phyloP scores from a whole-genome alignment of 2,329 filamentous ascomycete species.

The Pyricularia grisea region DNA sequence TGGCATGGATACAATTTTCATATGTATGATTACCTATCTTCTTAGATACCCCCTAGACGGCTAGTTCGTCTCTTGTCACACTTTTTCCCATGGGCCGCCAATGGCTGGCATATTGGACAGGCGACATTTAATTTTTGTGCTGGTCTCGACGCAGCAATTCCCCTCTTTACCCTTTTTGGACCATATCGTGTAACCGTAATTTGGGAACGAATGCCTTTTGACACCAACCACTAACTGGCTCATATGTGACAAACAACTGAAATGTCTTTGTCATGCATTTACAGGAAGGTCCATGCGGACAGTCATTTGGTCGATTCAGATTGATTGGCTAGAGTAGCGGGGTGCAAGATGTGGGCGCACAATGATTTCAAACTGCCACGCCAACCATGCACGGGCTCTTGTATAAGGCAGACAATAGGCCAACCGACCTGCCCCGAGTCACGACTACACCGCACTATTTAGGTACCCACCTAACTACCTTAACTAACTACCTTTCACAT shows the following conservation, averaged over 20 bases:
- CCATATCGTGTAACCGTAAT: not conserved
- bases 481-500: no score
- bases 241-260: not conserved
- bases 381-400: not conserved
- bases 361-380: not conserved
- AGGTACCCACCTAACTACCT: not conserved
- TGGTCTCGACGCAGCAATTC: not conserved
- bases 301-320: not conserved
- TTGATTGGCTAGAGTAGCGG: not conserved
- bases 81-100: not conserved
- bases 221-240: not conserved
- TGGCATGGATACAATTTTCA: not conserved
- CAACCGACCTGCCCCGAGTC: not conserved
- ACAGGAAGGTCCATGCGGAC: not conserved
- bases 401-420: not conserved
- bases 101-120: no score
- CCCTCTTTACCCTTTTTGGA: not conserved
- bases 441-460: not conserved
- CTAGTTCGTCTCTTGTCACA: not conserved
- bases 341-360: not conserved
- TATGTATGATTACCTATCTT: no score
- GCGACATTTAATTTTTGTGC: not conserved
- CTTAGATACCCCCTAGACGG: not conserved
- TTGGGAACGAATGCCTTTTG: not conserved
- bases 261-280: not conserved